A percentile compares a stretch with the other conserved stretches of the same genome.
These are phyloP conservation scores for Moesziomyces antarcticus DNA, from an alignment of 1,284 basidiomycete species.

Conservation along the genomic window DNA sequence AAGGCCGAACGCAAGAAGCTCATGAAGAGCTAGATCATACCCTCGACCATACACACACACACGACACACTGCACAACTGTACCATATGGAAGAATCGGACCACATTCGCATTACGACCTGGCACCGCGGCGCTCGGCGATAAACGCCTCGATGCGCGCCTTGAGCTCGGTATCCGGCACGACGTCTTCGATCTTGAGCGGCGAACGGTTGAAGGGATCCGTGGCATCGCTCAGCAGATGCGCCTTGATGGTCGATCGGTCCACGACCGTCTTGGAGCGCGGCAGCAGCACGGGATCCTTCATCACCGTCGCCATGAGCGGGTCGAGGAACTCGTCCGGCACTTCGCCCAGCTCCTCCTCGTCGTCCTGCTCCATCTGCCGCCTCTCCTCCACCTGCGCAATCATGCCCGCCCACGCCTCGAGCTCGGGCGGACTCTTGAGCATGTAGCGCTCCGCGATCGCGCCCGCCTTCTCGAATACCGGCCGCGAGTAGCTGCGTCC, in stretches of 20 bases:
- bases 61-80: neutral
- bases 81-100: neutral
- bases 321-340: conserved; percentile 93
- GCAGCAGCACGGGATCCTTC: conserved; percentile 93
- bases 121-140: conserved; percentile 43
- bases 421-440: conserved; percentile 87
- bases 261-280: conserved; percentile 81
- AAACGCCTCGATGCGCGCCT: conserved; percentile 57
- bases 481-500: conserved; percentile 89
- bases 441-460: conserved; percentile 75
- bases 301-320: conserved; percentile 93
- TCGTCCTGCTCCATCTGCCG: conserved; percentile 83
- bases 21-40: conserved; percentile 29
- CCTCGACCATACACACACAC: too few relatives aligned
- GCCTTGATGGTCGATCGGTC: conserved; percentile 96
- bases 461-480: conserved; percentile 83
- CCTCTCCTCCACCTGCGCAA: conserved; percentile 84
- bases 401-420: conserved; percentile 78
- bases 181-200: conserved; percentile 69
- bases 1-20: conserved; percentile 43
- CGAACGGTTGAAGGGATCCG: conserved; percentile 70
- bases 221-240: conserved; percentile 88
- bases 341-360: conserved; percentile 86
- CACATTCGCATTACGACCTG: conserved; percentile 1
- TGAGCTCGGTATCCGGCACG: conserved; percentile 54